These are phyloP conservation scores for Pythium monospermum DNA, from an alignment of 352 stramenopile genomes.

Conservation along the genomic window DNA sequence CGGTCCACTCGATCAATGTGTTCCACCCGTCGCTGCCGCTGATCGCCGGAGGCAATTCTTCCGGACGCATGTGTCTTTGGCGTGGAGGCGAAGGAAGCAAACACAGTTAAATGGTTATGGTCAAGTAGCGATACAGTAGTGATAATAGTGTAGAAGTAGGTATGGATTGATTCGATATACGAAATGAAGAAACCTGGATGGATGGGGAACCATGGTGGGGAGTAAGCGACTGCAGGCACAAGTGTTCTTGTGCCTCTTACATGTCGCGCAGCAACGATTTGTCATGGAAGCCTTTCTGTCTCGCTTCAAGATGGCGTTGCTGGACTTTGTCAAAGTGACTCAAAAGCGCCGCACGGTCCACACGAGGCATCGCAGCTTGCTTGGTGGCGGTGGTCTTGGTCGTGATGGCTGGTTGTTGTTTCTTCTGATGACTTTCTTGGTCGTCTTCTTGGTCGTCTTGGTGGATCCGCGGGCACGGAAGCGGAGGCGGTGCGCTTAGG, in stretches of 20 bases:
- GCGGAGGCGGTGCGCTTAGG: slow-evolving; percentile 23
- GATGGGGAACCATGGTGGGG: too few relatives aligned
- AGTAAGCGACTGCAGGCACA: too few relatives aligned
- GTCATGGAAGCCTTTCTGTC: slow-evolving; percentile 69
- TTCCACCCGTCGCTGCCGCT: slow-evolving; percentile 73
- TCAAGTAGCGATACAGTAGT: slow-evolving; percentile 1
- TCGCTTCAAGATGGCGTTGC: slow-evolving; percentile 57
- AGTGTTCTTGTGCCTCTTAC: too few relatives aligned
- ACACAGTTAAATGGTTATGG: too few relatives aligned
- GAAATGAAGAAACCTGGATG: too few relatives aligned
- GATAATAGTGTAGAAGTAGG: slow-evolving; percentile 9
- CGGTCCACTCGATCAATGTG: slow-evolving; percentile 84
- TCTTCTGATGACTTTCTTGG: not conserved
- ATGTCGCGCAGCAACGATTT: slow-evolving; percentile 55
- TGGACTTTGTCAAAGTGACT: slow-evolving; percentile 74
- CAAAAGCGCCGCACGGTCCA: slow-evolving; percentile 56
- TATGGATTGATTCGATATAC: too few relatives aligned
- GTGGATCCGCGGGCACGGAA: too few relatives aligned
- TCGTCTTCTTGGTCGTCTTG: slow-evolving; percentile 1
- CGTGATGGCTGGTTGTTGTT: not conserved
- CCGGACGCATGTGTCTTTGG: slow-evolving; percentile 60
- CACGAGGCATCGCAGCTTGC: too few relatives aligned
- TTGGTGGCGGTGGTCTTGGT: too few relatives aligned
- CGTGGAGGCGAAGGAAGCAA: slow-evolving; percentile 26
- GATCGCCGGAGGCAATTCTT: slow-evolving; percentile 77